Evolutionary conservation across 2,329 filamentous ascomycete species (phyloP), one percentile per base, ranked within the genome.

Genomic region (Diaporthe ilicicola): DNA sequence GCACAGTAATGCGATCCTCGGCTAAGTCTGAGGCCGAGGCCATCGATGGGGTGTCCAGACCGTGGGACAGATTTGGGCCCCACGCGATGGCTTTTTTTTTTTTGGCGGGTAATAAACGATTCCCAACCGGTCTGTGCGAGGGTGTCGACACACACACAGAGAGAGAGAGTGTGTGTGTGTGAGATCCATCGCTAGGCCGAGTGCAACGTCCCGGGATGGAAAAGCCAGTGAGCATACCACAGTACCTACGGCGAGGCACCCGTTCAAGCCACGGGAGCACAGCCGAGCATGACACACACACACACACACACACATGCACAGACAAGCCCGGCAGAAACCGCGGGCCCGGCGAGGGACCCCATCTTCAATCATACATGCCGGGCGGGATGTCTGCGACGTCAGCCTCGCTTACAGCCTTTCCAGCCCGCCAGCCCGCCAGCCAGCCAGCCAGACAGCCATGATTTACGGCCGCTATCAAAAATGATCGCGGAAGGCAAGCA

Each of bases 1-100:
- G 51, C 68, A 34, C 24, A 50, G 59, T 66, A 66, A 70, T 59
- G 68, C 24, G 61, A 70, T 70, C 68, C 59, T 39, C 59, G 61
- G 50, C 42, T 66, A 46, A 46, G 39, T 46, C 15, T 37, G 27
- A 55, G 51, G 51, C 44, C 65, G 29, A 62, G 42, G 42, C 59
- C 44, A 50, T 64, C 59, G 59, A 50, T 64, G n/a, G n/a, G n/a
- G n/a, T n/a, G 59, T 64, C 59, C 42, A 64, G 59, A 64, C 42
- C 59, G n/a, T 34, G 29, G 37, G n/a, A 13, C 39, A 46, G 24
- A 56, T 22, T 22, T 17, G 22, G 54, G 54, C 54, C 51, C 54
- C 34, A 42, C 34, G 54, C 54, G n/a, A 39, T 19, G 54, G 37
- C 34, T 48, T 29, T 62, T 4, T 37, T 19, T 48, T 29, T 62